phyloP scores from a whole-genome alignment of 495 filamentous ascomycete genomes.

The Staphylotrichum tortipilum region DNA sequence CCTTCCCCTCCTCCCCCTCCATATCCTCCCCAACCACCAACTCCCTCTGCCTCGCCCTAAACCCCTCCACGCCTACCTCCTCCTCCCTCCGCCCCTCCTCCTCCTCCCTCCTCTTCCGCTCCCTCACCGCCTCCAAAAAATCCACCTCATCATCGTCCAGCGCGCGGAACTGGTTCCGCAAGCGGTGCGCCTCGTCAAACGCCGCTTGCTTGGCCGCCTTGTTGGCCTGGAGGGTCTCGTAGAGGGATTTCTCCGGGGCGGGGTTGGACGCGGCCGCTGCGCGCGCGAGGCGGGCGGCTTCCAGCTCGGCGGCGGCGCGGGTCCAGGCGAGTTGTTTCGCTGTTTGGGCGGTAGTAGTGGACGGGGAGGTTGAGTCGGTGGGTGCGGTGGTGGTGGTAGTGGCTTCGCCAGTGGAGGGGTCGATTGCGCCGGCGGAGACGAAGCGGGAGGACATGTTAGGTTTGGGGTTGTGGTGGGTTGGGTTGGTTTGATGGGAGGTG shows the following conservation, averaged over 20 bases:
- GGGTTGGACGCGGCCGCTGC: constrained; percentile 42
- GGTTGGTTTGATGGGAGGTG: too few relatives aligned
- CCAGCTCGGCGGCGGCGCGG: constrained; percentile 66
- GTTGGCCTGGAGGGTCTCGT: constrained; percentile 81
- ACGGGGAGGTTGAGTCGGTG: background rate
- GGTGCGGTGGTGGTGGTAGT: background rate
- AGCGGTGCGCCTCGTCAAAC: constrained; percentile 78
- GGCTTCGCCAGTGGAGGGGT: constrained; percentile 40
- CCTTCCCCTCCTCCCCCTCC: constrained; percentile 8
- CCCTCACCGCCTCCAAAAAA: constrained; percentile 72
- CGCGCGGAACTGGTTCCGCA: constrained; percentile 90
- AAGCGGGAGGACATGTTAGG: constrained; percentile 69
- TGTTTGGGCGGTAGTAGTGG: background rate
- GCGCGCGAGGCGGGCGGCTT: constrained; percentile 46
- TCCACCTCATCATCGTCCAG: constrained; percentile 92
- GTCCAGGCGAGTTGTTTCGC: constrained; percentile 46
- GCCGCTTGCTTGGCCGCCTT: constrained; percentile 97
- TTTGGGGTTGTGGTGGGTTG: background rate
- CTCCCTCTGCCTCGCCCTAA: constrained; percentile 28
- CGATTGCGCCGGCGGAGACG: constrained; percentile 73
- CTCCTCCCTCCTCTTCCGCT: constrained; percentile 62
- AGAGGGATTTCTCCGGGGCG: constrained; percentile 63
- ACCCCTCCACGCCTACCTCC: constrained; percentile 59
- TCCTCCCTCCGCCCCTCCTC: constrained; percentile 66
- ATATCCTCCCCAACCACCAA: constrained; percentile 11